Evolutionary conservation across 2,329 filamentous ascomycete genomes (phyloP), one percentile per base, ranked within the genome.

Genomic region (Ophiostoma novo-ulmi): DNA sequence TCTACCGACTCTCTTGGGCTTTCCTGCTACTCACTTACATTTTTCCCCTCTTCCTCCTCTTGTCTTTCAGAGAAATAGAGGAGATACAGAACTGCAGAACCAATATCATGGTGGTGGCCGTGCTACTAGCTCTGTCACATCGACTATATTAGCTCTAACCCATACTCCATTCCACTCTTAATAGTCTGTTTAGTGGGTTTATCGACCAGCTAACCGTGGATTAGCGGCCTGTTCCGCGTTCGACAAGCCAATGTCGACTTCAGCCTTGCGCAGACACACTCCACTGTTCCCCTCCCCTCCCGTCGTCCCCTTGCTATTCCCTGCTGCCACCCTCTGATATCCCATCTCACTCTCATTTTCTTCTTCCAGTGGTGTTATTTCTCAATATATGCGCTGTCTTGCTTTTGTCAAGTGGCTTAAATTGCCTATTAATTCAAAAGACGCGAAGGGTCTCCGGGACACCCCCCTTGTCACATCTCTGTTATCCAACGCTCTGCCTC

Each of bases 191-290:
- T 14, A 17, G 52, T 58, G 52, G 52, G 52, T 26, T 58, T 26
- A 58, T 58, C n/a, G 52, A n/a, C 52, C 52, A 31, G 52, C 22
- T 26, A 26, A 58, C 52, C 22, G 52, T 58, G 22, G 10, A 58
- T 58, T 58, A 58, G 52, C 52, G 52, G 52, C 52, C 52, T 58
- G 52, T 58, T 58, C 52, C 52, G 52, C 26, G 52, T 26, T 17
- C 26, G 22, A 17, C 22, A 58, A 58, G 52, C 52, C 52, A 58
- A 58, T 58, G n/a, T 58, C 52, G 52, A 14, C 52, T 26, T 58
- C 52, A 58, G 52, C 52, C 52, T 58, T 58, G 52, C 52, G 52
- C 52, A 58, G 52, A n/a, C 52, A 58, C 52, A 58, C 52, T 55
- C n/a, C 52, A 17, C 52, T 13, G 7, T 69, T 13, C 38, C 70